Conservation (phyloP, 306 rosid species). For the Hylodesmum podocarpum region DNA sequence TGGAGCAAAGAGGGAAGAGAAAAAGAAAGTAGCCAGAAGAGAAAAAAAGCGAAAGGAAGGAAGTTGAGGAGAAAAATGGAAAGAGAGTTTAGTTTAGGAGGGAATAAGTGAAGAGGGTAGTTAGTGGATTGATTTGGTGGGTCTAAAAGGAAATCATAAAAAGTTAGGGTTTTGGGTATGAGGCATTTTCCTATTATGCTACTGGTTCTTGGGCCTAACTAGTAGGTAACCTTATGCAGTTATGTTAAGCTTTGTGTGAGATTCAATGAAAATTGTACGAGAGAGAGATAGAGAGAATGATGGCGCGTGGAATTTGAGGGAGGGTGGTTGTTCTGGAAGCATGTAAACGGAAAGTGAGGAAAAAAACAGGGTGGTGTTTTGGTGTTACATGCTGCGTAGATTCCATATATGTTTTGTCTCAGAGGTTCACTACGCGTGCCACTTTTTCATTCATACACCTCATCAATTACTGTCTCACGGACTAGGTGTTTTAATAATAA, state of each 20-base stretch:
- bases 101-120: constrained; percentile 1
- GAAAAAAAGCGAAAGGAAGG: constrained; percentile 16
- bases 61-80: constrained; percentile 29
- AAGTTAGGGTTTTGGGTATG: constrained; percentile 47
- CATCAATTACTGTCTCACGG: neutral
- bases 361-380: constrained; percentile 10
- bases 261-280: neutral
- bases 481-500: no score
- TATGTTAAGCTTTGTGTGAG: neutral
- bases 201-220: neutral
- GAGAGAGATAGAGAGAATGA: constrained; percentile 11
- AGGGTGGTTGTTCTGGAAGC: neutral
- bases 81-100: neutral
- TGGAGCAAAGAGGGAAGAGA: neutral
- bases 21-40: constrained; percentile 12
- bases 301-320: constrained; percentile 41
- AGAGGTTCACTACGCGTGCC: constrained; percentile 15
- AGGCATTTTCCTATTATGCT: constrained; percentile 30
- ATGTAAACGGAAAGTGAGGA: constrained; percentile 4
- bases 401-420: constrained; percentile 11
- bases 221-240: neutral
- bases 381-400: neutral
- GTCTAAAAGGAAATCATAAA: constrained; percentile 20
- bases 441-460: neutral
- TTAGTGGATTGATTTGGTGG: constrained; percentile 31